Evolutionary conservation across 2,329 filamentous ascomycete species (phyloP).

Genomic region (Ceratocystis alfenasii): DNA sequence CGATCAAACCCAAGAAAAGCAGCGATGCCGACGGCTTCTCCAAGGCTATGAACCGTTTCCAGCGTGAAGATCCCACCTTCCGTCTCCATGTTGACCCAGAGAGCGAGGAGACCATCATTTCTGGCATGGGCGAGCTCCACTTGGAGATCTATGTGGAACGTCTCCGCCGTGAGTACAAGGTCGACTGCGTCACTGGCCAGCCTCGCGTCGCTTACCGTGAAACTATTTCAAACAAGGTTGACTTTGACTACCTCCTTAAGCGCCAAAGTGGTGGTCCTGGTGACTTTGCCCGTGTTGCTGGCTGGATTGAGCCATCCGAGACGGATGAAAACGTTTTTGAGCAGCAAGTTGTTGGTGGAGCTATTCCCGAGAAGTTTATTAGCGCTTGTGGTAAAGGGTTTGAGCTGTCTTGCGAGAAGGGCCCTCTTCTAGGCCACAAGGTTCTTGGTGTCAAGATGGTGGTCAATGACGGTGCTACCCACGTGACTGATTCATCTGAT

Average conservation of each 20-base stretch:
- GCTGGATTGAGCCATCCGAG: constrained; percentile 78
- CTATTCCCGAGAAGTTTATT: constrained; percentile 90
- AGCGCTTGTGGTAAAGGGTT: constrained; percentile 94
- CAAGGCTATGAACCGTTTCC: constrained; percentile 98
- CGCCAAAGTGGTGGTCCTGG: constrained; percentile 92
- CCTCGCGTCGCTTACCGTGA: constrained; percentile 96
- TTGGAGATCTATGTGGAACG: constrained; percentile 96
- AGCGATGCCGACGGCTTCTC: constrained; percentile 90
- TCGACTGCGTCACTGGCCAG: constrained; percentile 89
- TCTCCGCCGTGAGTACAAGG: constrained; percentile 90
- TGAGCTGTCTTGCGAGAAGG: constrained; percentile 66
- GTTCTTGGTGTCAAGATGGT: constrained; percentile 86
- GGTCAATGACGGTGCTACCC: constrained; percentile 89
- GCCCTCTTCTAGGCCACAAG: constrained; percentile 82
- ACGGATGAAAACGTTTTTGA: constrained; percentile 66
- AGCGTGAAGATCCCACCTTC: constrained; percentile 96
- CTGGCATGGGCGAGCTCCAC: constrained; percentile 95
- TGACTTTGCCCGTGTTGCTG: constrained; percentile 86
- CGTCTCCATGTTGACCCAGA: constrained; percentile 84
- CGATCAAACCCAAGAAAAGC: constrained; percentile 88
- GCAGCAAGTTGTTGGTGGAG: constrained; percentile 74
- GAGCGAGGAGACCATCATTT: constrained; percentile 93
- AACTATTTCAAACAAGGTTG: constrained; percentile 66
- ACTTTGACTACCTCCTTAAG: constrained; percentile 88
- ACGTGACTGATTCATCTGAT: constrained; percentile 96